A percentile compares a stretch with the other conserved stretches of the same genome.
Evolutionary conservation across 306 rosid species (phyloP).

Genomic region (Arachis hypogaea): DNA sequence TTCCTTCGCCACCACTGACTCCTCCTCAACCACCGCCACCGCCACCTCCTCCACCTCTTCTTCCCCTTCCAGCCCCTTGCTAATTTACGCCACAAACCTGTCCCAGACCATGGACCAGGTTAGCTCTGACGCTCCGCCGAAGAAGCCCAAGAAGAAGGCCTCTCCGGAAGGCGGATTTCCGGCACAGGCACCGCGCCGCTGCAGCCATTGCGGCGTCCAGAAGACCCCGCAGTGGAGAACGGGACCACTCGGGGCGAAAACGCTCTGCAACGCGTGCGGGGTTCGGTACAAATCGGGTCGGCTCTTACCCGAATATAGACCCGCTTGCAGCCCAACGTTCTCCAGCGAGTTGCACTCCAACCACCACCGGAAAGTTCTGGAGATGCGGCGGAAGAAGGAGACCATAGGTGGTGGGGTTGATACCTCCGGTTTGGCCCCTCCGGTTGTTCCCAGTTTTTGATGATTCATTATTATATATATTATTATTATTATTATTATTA

Average conservation of each 20-base stretch:
- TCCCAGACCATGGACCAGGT: conserved; percentile 42
- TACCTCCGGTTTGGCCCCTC: conserved; percentile 45
- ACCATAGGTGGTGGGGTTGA: conserved; percentile 9
- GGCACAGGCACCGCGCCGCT: conserved; percentile 64
- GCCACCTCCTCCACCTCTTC: conserved; percentile 51
- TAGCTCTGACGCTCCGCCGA: conserved; percentile 33
- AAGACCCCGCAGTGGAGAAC: conserved; percentile 98
- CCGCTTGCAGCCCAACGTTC: conserved; percentile 97
- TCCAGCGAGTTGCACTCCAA: conserved; percentile 82
- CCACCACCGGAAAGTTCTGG: conserved; percentile 96
- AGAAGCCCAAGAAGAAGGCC: conserved; percentile 48
- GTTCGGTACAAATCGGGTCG: conserved; percentile 95
- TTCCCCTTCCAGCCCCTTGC: conserved; percentile 56
- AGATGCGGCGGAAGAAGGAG: conserved; percentile 93
- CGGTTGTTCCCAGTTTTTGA: conserved; percentile 63
- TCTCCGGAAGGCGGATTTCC: conserved; percentile 10
- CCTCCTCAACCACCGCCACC: conserved; percentile 50
- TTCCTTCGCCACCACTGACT: conserved; percentile 52
- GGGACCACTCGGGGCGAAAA: conserved; percentile 88
- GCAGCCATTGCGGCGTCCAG: conserved; percentile 95
- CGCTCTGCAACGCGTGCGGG: conserved; percentile 89
- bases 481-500: background rate
- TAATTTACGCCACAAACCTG: conserved; percentile 38
- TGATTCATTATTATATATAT: background rate
- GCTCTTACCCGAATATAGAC: conserved; percentile 86